These are phyloP conservation scores for Lyophyllum shimeji DNA, from an alignment of 768 basidiomycete species.

Conservation along the genomic window DNA sequence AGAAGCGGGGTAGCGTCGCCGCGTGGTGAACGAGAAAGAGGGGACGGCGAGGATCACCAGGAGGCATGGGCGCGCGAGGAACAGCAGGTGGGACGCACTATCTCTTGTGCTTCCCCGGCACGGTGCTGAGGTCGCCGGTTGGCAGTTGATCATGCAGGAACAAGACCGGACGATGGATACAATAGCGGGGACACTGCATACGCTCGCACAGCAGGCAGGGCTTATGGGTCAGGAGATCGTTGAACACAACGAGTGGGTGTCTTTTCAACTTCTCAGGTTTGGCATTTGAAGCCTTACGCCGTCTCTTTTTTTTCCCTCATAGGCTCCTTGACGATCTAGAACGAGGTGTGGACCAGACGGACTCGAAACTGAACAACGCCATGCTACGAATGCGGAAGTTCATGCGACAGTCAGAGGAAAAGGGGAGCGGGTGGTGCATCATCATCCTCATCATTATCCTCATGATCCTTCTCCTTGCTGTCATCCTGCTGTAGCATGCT, in stretches of 20 bases:
- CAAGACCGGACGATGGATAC: constrained; percentile 90
- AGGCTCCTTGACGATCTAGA: constrained; percentile 86
- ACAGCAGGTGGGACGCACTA: constrained; percentile 63
- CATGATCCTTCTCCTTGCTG: constrained; percentile 70
- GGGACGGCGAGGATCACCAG: constrained; percentile 59
- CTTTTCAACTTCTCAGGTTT: not conserved
- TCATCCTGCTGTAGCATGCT: constrained; percentile 64
- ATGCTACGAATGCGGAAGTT: constrained; percentile 76
- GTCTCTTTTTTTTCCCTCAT: constrained; percentile 4
- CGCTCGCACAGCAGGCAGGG: constrained; percentile 86
- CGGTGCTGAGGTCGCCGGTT: not conserved
- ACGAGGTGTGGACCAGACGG: constrained; percentile 66
- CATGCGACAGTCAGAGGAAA: constrained; percentile 86
- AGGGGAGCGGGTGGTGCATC: constrained; percentile 89
- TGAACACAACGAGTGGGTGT: constrained; percentile 83
- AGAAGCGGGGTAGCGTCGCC: constrained; percentile 34
- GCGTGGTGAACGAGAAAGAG: constrained; percentile 27
- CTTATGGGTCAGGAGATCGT: constrained; percentile 92
- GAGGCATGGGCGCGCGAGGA: constrained; percentile 83
- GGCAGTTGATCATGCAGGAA: constrained; percentile 78
- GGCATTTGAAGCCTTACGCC: not conserved
- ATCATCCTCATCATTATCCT: constrained; percentile 81
- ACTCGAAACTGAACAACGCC: constrained; percentile 62
- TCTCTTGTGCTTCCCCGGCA: not conserved
- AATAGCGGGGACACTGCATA: constrained; percentile 83